Evolutionary conservation across 768 basidiomycete species (phyloP).

Genomic region (Pleurotus citrinopileatus): DNA sequence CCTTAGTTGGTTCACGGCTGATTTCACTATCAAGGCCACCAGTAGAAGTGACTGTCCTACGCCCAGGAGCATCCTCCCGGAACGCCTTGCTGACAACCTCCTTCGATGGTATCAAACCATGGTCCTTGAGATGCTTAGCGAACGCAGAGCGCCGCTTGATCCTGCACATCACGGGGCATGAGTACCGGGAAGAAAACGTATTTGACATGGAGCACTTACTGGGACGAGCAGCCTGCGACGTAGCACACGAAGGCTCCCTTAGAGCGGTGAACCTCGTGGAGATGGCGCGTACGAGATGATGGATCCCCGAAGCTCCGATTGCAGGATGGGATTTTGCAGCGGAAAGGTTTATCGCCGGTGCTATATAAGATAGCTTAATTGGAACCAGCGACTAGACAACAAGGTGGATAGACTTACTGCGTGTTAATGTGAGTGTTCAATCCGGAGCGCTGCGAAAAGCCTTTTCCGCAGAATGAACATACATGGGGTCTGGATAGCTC

Average conservation of each 20-base stretch:
- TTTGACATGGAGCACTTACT: constrained; percentile 27
- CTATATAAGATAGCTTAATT: constrained; percentile 26
- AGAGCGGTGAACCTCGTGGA: constrained; percentile 52
- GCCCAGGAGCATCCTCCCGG: constrained; percentile 21
- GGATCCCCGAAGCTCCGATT: constrained; percentile 59
- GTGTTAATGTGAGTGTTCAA: constrained; percentile 62
- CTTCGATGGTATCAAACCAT: constrained; percentile 31
- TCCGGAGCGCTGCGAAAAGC: constrained; percentile 57
- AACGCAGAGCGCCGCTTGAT: constrained; percentile 68
- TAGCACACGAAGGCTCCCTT: constrained; percentile 45
- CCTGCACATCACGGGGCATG: constrained; percentile 30
- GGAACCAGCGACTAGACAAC: not conserved
- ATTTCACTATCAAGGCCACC: constrained; percentile 4
- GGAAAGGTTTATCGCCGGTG: constrained; percentile 47
- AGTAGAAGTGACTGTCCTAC: constrained; percentile 15
- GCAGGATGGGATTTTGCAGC: constrained; percentile 48
- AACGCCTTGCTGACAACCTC: constrained; percentile 30
- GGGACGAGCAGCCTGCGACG: constrained; percentile 41
- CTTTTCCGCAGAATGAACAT: constrained; percentile 51
- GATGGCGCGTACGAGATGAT: constrained; percentile 65
- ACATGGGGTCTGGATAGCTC: constrained; percentile 39
- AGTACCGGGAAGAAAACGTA: constrained; percentile 1
- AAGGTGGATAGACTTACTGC: constrained; percentile 46
- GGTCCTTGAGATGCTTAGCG: constrained; percentile 50
- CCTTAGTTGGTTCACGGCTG: not conserved